phyloP scores from a whole-genome alignment of 1,139 yeast species.

The Kluyveromyces sp. region DNA sequence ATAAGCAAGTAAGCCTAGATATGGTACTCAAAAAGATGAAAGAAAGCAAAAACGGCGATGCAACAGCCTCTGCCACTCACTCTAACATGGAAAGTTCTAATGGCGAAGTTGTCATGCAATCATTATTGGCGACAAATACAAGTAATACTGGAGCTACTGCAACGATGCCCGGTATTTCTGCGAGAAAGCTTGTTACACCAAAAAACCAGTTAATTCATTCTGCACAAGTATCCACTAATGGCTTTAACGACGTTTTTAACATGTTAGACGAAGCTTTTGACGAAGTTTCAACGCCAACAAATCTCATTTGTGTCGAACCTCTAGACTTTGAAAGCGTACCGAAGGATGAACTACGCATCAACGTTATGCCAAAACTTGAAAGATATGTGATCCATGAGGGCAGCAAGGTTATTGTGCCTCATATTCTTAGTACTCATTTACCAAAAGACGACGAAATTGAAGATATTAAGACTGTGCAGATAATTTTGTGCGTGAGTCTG shows the following conservation, averaged over 20 bases:
- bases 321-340: background rate
- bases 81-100: background rate
- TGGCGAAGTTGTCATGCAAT: background rate
- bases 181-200: slow-evolving; percentile 16
- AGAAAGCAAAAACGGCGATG: background rate
- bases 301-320: background rate
- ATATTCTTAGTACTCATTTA: background rate
- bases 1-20: slow-evolving; percentile 22
- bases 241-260: slow-evolving; percentile 13
- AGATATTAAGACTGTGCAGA: slow-evolving; percentile 24
- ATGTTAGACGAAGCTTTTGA: background rate
- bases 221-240: slow-evolving; percentile 24
- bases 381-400: background rate
- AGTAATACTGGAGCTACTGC: background rate
- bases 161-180: slow-evolving; percentile 15
- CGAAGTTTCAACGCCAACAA: background rate
- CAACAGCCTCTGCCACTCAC: background rate
- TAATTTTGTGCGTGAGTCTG: slow-evolving; percentile 43
- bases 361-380: background rate
- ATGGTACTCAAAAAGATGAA: background rate
- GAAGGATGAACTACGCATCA: background rate
- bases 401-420: slow-evolving; percentile 1
- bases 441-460: slow-evolving; percentile 2
- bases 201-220: slow-evolving; percentile 23
- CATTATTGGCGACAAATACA: background rate